Evolutionary conservation across 2,329 filamentous ascomycete species (phyloP).

Genomic region (Samsoniella hepiali): DNA sequence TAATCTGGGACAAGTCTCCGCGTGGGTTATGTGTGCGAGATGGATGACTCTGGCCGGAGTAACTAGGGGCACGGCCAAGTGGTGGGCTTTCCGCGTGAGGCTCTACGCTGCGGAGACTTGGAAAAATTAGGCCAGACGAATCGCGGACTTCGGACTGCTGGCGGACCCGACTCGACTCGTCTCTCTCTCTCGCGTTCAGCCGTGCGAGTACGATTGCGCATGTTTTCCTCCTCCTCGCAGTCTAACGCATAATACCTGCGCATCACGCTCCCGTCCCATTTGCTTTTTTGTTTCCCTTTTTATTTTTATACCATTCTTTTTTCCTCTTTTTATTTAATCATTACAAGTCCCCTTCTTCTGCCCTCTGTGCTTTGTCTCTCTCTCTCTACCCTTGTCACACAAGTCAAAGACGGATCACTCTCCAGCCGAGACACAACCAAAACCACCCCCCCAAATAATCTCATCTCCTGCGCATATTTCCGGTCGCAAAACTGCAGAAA

Average conservation of each 20-base stretch:
- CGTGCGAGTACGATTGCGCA: conserved; percentile 16
- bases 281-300: background rate
- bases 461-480: background rate
- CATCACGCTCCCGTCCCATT: background rate
- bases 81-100: background rate
- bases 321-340: background rate
- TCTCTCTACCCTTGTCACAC: background rate
- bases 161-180: conserved; percentile 7
- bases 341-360: background rate
- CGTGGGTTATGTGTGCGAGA: too few relatives aligned
- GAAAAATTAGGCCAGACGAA: background rate
- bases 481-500: too few relatives aligned
- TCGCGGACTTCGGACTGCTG: conserved; percentile 14
- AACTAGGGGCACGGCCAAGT: background rate
- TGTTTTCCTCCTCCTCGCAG: conserved; percentile 4
- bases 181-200: background rate
- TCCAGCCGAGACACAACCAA: too few relatives aligned
- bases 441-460: too few relatives aligned
- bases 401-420: too few relatives aligned
- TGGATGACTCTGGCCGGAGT: background rate
- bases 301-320: background rate
- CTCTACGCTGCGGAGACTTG: background rate
- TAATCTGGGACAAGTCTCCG: background rate
- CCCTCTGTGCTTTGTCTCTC: background rate
- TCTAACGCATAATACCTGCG: background rate